Evolutionary conservation across 139 green algal species (phyloP).

Genomic region (Ettlia oleoabundans): DNA sequence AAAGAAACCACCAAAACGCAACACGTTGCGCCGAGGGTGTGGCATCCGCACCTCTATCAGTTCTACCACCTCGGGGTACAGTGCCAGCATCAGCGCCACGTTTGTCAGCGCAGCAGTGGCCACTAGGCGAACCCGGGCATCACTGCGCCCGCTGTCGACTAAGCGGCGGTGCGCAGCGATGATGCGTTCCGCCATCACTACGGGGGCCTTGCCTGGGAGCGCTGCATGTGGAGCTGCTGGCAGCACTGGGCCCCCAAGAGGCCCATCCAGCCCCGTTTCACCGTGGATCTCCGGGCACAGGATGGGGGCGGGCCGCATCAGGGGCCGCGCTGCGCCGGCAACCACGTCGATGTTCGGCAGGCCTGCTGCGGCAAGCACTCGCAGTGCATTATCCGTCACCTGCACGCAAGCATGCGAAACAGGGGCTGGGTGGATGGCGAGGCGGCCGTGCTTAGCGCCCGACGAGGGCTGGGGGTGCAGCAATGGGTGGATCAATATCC

Average conservation of each 20-base stretch:
- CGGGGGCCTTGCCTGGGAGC: conserved; percentile 64
- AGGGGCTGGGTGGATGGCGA: too few relatives aligned
- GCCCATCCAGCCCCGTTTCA: conserved; percentile 72
- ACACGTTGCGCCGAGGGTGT: too few relatives aligned
- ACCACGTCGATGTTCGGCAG: conserved; percentile 82
- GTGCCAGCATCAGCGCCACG: conserved; percentile 81
- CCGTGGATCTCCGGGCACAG: conserved; percentile 96
- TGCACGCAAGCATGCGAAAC: too few relatives aligned
- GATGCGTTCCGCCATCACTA: conserved; percentile 78
- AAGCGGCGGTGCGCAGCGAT: not conserved
- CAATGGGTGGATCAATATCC: too few relatives aligned
- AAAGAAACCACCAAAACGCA: not conserved
- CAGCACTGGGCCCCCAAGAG: conserved; percentile 36
- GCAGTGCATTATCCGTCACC: conserved; percentile 84
- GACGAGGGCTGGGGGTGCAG: too few relatives aligned
- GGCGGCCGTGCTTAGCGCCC: too few relatives aligned
- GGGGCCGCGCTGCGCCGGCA: conserved; percentile 69
- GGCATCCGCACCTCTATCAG: conserved; percentile 69
- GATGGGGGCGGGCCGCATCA: conserved; percentile 69
- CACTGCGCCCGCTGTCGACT: not conserved
- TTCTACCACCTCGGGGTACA: conserved; percentile 82
- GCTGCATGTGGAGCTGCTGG: conserved; percentile 24
- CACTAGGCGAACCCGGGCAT: conserved; percentile 67
- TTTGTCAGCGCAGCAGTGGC: conserved; percentile 94
- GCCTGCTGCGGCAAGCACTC: conserved; percentile 71